These are phyloP conservation scores for Wickerhamiella galacta DNA, from an alignment of 805 yeast genomes.

Conservation along the genomic window DNA sequence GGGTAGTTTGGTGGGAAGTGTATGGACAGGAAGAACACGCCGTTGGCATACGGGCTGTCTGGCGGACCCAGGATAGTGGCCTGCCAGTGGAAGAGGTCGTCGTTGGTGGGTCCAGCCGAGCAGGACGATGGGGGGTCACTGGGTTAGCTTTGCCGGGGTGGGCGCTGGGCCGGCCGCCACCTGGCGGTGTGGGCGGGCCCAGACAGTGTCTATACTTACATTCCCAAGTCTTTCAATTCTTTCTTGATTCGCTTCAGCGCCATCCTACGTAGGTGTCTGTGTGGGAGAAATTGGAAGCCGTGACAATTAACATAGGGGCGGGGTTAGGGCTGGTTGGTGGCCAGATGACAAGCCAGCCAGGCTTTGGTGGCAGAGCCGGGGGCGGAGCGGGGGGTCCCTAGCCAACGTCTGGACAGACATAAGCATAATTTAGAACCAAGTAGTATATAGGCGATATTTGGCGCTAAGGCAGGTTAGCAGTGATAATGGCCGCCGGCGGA, in stretches of 20 bases:
- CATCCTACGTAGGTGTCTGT: slow-evolving; percentile 31
- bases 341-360: too few relatives aligned
- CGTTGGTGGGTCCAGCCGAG: slow-evolving; percentile 98
- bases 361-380: too few relatives aligned
- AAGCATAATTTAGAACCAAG: too few relatives aligned
- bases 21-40: slow-evolving; percentile 88
- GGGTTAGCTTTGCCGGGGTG: too few relatives aligned
- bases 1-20: slow-evolving; percentile 99
- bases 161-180: too few relatives aligned
- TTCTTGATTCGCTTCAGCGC: slow-evolving; percentile 91
- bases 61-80: slow-evolving; percentile 99
- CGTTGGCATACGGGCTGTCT: slow-evolving; percentile 76
- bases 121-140: slow-evolving; percentile 98
- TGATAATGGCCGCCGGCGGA: too few relatives aligned
- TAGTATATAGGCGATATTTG: too few relatives aligned
- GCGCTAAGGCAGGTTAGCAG: too few relatives aligned
- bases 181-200: too few relatives aligned
- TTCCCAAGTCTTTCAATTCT: slow-evolving; percentile 87
- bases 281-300: background rate
- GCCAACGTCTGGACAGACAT: too few relatives aligned
- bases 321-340: background rate
- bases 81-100: slow-evolving; percentile 97
- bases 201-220: too few relatives aligned
- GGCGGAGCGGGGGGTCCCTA: too few relatives aligned
- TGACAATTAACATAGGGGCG: background rate